Evolutionary conservation across 2,329 filamentous ascomycete species (phyloP), one percentile per base, ranked within the genome.

Genomic region (Sporothrix schenckii): DNA sequence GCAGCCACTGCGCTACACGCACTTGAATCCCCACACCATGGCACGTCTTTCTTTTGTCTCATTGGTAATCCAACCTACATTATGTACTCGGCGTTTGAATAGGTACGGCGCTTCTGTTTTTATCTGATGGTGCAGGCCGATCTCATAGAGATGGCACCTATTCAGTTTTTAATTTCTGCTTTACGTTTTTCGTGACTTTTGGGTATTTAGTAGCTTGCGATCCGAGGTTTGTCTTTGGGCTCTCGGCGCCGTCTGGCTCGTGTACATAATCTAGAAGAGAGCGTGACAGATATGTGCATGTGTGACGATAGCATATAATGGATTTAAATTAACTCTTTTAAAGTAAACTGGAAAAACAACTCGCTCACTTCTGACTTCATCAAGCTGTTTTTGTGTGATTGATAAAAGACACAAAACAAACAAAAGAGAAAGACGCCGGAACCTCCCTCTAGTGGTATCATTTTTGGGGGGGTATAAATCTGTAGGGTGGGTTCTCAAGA

Each of bases 391-490:
- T 34, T 34, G 24, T 1, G 19, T 50, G 69, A 41, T 47, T 41
- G 30, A 39, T 16, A 21, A 67, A 65, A 54, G 44, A 66, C 63
- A 66, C 4, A 56, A 21, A 34, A 63, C n/a, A 44, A 27, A 60
- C 21, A 70, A 63, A 56, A 54, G 66, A 71, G 65, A 68, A 41
- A 66, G 58, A 54, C 66, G 52, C 58, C 27, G 44, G 47, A 61
- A 66, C 47, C 58, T 66, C 49, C 58, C 58, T 71, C 50, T 66
- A 47, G 54, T 71, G 69, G 69, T 71, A 68, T 71, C 58, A 66
- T 66, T 68, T 68, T 68, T 47, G 63, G 69, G 50, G 56, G 66
- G 56, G 65, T 60, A 60, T 71, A 71, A 63, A 71, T 65, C 60
- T 66, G 69, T 21, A 58, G 49, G 49, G n/a, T 50, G 52, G 50